These are phyloP conservation scores for Arachis monticola DNA, from an alignment of 331 rosid genomes.

Conservation along the genomic window DNA sequence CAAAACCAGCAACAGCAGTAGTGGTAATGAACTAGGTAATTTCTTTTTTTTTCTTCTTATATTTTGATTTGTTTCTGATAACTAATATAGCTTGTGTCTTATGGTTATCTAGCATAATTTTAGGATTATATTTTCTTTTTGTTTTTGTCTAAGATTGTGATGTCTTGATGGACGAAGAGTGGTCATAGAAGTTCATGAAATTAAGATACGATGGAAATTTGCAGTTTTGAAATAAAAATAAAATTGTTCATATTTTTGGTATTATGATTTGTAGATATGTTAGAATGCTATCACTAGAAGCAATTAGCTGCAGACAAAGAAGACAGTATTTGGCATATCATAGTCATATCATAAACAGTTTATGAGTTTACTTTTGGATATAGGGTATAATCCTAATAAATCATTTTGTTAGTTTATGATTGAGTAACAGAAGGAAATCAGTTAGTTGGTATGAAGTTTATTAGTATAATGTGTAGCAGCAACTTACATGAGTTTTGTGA, in stretches of 20 bases:
- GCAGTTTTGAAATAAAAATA: background rate
- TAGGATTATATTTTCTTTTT: background rate
- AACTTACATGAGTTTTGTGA: background rate
- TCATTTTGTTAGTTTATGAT: no score
- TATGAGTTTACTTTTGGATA: no score
- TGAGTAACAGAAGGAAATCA: background rate
- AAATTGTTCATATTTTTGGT: background rate
- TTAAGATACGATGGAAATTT: background rate
- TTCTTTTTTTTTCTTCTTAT: background rate
- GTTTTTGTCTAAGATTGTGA: background rate
- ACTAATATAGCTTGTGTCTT: background rate
- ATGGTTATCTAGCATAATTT: background rate
- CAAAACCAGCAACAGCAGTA: slow-evolving; percentile 87
- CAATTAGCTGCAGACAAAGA: background rate
- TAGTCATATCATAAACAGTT: background rate
- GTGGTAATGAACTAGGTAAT: slow-evolving; percentile 45
- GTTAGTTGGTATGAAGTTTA: no score
- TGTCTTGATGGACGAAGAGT: background rate
- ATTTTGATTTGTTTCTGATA: background rate
- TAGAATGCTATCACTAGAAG: background rate
- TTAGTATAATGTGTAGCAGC: background rate
- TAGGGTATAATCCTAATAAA: no score
- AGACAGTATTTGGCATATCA: background rate
- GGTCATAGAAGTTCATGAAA: background rate
- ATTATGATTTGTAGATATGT: background rate